phyloP scores from a whole-genome alignment of 2,329 filamentous ascomycete species.

The Diaporthe ampelina region DNA sequence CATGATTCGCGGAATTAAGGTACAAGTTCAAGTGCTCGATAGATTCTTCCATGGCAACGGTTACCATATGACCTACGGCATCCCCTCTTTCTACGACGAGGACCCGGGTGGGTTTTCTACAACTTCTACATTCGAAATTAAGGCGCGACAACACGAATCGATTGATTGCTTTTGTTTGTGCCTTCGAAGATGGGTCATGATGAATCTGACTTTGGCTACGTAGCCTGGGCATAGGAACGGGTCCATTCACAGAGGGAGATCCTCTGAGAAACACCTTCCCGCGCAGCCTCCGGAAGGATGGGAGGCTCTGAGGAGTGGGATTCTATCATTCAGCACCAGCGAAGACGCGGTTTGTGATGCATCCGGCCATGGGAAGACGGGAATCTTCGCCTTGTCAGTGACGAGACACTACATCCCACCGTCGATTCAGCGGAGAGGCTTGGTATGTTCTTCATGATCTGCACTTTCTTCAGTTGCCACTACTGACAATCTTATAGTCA shows the following conservation, averaged over 20 bases:
- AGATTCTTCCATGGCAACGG: not conserved
- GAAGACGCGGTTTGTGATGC: not conserved
- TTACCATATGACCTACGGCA: not conserved
- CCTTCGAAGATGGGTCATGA: not conserved
- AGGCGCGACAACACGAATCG: not conserved
- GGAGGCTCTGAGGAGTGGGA: not conserved
- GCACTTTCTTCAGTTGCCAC: too few relatives aligned
- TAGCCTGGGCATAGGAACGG: not conserved
- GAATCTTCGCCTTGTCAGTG: not conserved
- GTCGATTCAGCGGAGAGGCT: not conserved
- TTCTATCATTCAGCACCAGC: not conserved
- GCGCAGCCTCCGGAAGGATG: not conserved
- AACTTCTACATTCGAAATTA: not conserved
- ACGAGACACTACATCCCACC: not conserved
- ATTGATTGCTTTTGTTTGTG: not conserved
- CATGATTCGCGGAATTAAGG: not conserved
- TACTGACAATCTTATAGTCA: too few relatives aligned
- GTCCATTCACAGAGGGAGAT: slow-evolving; percentile 1
- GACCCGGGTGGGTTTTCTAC: not conserved
- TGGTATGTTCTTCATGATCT: too few relatives aligned
- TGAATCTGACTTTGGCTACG: not conserved
- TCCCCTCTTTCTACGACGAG: not conserved
- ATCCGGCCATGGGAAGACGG: not conserved
- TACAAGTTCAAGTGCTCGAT: not conserved
- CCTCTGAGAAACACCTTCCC: not conserved